Conservation (phyloP, 305 asterid species). For the Fraxinus baroniana region DNA sequence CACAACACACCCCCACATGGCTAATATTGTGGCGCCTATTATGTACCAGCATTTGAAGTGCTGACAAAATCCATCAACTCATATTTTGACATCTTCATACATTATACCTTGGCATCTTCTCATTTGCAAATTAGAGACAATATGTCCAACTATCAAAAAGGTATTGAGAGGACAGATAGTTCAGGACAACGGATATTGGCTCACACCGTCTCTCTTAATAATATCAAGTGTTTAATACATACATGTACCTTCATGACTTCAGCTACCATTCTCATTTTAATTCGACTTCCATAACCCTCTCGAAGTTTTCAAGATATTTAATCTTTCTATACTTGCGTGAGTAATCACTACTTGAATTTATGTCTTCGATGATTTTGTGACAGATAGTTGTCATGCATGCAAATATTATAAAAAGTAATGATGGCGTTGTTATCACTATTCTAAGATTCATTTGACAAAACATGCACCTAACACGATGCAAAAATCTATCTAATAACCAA, state of each 20-base stretch:
- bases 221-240: not conserved
- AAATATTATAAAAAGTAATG: not conserved
- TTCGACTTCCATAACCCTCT: not conserved
- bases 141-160: not conserved
- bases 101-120: not conserved
- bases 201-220: not conserved
- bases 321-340: not conserved
- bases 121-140: not conserved
- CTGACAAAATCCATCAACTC: not conserved
- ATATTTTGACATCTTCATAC: too few relatives aligned
- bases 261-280: not conserved
- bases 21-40: not conserved
- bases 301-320: not conserved
- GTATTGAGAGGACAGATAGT: not conserved
- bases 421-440: not conserved
- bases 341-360: not conserved
- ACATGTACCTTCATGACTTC: not conserved
- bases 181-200: not conserved
- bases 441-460: not conserved
- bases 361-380: not conserved
- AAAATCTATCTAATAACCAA: not conserved
- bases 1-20: not conserved
- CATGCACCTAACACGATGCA: not conserved
- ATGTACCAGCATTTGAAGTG: not conserved
- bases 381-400: not conserved